These are phyloP conservation scores for Pleurotus sapidus DNA, from an alignment of 768 basidiomycete genomes.

Conservation along the genomic window DNA sequence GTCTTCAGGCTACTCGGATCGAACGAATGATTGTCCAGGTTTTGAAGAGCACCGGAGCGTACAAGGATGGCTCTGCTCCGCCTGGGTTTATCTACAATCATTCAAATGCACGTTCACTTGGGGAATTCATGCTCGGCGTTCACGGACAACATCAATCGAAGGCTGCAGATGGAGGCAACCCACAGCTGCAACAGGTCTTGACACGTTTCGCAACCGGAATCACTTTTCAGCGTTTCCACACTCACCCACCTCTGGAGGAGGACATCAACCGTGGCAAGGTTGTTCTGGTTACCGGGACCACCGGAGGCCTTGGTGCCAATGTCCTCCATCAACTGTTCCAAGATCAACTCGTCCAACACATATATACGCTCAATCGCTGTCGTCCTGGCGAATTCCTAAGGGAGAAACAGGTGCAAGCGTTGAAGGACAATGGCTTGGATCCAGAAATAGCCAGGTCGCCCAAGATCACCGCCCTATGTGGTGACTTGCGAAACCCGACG, in stretches of 20 bases:
- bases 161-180: neutral
- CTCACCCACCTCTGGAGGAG: neutral
- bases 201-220: neutral
- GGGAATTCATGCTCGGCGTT: constrained; percentile 16
- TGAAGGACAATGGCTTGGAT: constrained; percentile 29
- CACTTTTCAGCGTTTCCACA: neutral
- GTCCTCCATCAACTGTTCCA: constrained; percentile 26
- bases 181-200: neutral
- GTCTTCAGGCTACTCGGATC: neutral
- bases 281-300: constrained; percentile 36
- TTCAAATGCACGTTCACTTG: constrained; percentile 22
- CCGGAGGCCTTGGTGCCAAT: constrained; percentile 37
- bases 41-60: neutral
- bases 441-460: constrained; percentile 18
- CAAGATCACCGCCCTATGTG: constrained; percentile 32
- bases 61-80: neutral
- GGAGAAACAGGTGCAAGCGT: constrained; percentile 24
- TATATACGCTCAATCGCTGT: neutral
- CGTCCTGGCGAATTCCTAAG: constrained; percentile 1
- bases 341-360: neutral
- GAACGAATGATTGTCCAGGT: neutral
- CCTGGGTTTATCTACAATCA: constrained; percentile 24
- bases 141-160: constrained; percentile 11
- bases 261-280: constrained; percentile 7
- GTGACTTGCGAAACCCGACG: constrained; percentile 21